Base-by-base conservation (phyloP, 257 asterid genomes). In the Avicennia marina region DNA sequence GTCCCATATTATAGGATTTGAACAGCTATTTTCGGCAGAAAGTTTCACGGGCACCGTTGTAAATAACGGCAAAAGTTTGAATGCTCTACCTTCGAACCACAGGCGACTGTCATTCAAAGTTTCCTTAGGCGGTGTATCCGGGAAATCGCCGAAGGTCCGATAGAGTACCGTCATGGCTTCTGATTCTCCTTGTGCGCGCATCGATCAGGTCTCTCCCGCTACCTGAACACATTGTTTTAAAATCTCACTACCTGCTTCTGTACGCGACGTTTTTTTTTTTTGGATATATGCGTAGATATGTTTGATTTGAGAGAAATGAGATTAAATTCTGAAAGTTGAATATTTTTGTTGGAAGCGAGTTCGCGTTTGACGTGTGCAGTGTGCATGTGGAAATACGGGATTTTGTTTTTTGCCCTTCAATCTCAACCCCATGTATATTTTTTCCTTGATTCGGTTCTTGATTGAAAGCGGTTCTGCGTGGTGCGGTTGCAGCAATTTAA, bases 161-260 rank as follows among this genome's bases (percentile, higher is more conserved):
- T 52, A 57, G 57, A 60, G 51, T 29, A 2, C 48, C 6, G 65
- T 57, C 15, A 83, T 83, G 91, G 87, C 55, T 62, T 72, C 83
- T 48, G 78, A 77, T 74, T 56, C 83, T 54, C 64, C 82, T 53
- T 81, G 85, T 22, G 73, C 68, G 59, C 91, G 87, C 62, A 75
- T 86, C 51, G 85, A 86, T 33, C 89, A 86, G 94, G 94, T 84
- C 45, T 64, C 32, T 2, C 17, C 9, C 48, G n/a, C n/a, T 47
- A 15, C 17, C 17, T 4, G 26, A 42, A 27, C 27, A 38, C 41
- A 2, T 21, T 29, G 19, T 4, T 34, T 54, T 38, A 11, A n/a
- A 38, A 15, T 20, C 44, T 60, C 42, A 29, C 31, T 63, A 17
- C 25, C 50, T 34, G 62, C 31, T 31, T 24, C 6, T n/a, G 26